Conservation (phyloP, 345 rosid species). For the Eucalyptus dawsonii region DNA sequence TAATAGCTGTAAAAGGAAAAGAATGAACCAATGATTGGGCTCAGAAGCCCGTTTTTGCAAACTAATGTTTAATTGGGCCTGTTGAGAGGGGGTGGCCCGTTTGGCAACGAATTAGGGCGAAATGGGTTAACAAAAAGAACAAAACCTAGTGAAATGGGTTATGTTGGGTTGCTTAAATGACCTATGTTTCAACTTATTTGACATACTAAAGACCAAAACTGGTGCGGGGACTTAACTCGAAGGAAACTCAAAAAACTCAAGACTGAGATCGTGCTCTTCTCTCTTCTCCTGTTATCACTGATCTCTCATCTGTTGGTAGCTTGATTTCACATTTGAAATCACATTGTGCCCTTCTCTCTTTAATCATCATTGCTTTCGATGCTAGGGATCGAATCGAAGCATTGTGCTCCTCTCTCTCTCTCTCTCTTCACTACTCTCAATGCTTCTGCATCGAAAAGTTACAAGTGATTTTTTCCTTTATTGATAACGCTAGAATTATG, state of each 20-base stretch:
- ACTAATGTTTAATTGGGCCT: neutral
- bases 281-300: neutral
- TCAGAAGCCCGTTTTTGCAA: neutral
- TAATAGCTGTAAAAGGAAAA: neutral
- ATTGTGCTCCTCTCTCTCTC: neutral
- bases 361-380: neutral
- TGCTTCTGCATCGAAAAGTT: neutral
- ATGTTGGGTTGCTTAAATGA: neutral
- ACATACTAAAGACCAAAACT: neutral
- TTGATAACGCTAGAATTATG: neutral
- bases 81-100: neutral
- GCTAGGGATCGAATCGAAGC: neutral
- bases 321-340: neutral
- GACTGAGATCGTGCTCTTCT: neutral
- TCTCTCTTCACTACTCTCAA: neutral
- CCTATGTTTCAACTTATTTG: neutral
- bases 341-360: neutral
- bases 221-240: neutral
- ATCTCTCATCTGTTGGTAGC: neutral
- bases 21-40: neutral
- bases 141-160: too few species aligned
- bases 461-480: neutral
- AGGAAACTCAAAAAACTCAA: neutral
- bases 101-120: neutral
- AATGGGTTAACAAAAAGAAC: neutral